Evolutionary conservation across 805 yeast genomes (phyloP), one percentile per base, ranked within the genome.

Genomic region (Hanseniaspora nectarophila): DNA sequence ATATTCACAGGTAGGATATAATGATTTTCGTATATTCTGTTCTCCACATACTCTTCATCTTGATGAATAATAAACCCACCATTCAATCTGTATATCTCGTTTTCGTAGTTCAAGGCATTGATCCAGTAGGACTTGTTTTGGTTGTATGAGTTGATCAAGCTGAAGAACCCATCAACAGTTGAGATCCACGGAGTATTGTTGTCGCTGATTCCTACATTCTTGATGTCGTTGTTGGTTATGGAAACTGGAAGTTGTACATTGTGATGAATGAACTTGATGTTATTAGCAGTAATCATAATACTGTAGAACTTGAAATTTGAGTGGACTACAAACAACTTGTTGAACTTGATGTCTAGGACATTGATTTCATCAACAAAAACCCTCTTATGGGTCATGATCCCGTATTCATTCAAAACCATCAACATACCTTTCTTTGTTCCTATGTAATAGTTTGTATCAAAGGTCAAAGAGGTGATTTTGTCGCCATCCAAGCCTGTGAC

Each of bases 181-280:
- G 53, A 40, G 13, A 49, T 26, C 53, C 53, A 49, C 4, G 53
- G 53, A 12, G 53, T 49, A 1, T 45, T 45, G 15, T 42, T 24
- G 21, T 42, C 35, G 13, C 43, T 33, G 9, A 49, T 49, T 10
- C 53, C 53, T 5, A 49, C 5, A 18, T 49, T 49, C 20, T 26
- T 26, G 13, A 49, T 42, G 7, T 24, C 28, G 23, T 29, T 26
- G 15, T 10, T 5, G 4, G 15, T n/a, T 1, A 49, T 49, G 20
- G 33, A 40, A 3, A 24, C 16, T 7, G 53, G 53, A 6, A 49
- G 24, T 5, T 23, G n/a, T 12, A 28, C 20, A 15, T 37, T 37
- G 24, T 20, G 16, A 16, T 40, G 43, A 15, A 40, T 31, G 18
- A 26, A 42, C 40, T 37, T 37, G 7, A 7, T 21, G 8, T 3